Evolutionary conservation across 2,329 filamentous ascomycete genomes (phyloP).

Genomic region (Colletotrichum sp.): DNA sequence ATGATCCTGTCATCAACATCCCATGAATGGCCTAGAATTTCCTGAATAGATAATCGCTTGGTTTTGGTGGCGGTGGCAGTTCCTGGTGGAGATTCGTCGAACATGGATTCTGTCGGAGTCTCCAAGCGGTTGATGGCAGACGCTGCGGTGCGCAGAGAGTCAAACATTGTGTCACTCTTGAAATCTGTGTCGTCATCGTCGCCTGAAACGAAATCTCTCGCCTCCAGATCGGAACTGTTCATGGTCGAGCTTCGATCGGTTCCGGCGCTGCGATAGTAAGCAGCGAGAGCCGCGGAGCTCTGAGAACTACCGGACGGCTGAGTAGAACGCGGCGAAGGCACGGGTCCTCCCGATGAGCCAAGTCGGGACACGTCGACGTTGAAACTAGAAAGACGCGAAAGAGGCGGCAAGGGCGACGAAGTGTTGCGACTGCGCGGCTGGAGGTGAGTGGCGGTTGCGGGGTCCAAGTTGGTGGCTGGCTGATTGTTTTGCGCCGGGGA

Average conservation of each 20-base stretch:
- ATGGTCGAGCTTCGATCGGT: constrained; percentile 67
- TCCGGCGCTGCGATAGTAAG: constrained; percentile 37
- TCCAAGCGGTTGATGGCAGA: constrained; percentile 72
- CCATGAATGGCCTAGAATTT: constrained; percentile 61
- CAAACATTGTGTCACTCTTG: constrained; percentile 78
- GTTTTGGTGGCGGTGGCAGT: constrained; percentile 57
- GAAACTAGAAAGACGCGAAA: constrained; percentile 59
- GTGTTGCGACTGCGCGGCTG: constrained; percentile 46
- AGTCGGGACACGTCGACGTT: constrained; percentile 57
- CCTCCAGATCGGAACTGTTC: constrained; percentile 73
- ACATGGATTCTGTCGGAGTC: constrained; percentile 79
- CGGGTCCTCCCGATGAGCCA: constrained; percentile 45
- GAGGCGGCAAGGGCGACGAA: constrained; percentile 62
- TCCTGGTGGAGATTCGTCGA: constrained; percentile 77
- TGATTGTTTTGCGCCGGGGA: constrained; percentile 31
- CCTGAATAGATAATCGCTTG: constrained; percentile 63
- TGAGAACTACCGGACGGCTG: constrained; percentile 48
- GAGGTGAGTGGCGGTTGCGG: constrained; percentile 31
- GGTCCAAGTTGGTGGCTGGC: constrained; percentile 28
- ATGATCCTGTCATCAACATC: constrained; percentile 63
- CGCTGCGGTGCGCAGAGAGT: constrained; percentile 75
- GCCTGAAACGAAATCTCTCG: constrained; percentile 66
- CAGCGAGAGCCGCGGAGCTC: constrained; percentile 49
- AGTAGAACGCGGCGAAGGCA: constrained; percentile 40
- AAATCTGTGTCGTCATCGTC: constrained; percentile 83